A percentile compares a stretch with the other conserved stretches of the same genome.
phyloP scores from a whole-genome alignment of 2,329 filamentous ascomycete species.

The Fusarium nygamai region DNA sequence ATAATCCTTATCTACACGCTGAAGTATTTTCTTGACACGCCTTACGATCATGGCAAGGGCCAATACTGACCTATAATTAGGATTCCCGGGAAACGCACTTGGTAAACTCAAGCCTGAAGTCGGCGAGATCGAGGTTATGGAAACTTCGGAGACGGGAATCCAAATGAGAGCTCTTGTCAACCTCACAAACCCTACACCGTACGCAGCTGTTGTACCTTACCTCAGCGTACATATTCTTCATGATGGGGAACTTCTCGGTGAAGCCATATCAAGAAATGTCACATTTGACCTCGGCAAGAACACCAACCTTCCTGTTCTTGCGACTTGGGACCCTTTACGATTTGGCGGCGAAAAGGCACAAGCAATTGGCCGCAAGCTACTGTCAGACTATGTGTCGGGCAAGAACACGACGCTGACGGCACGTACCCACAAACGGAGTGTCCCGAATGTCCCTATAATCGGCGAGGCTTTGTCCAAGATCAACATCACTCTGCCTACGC shows the following conservation, averaged over 20 bases:
- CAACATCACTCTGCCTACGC: conserved; percentile 76
- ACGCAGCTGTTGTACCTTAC: conserved; percentile 84
- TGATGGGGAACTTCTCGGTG: conserved; percentile 79
- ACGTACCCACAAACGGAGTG: conserved; percentile 73
- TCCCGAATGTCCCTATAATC: conserved; percentile 78
- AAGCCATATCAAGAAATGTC: conserved; percentile 74
- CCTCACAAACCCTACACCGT: conserved; percentile 89
- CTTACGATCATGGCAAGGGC: conserved; percentile 31
- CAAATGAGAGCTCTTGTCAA: conserved; percentile 78
- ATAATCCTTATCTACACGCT: conserved; percentile 36
- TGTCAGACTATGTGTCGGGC: conserved; percentile 89
- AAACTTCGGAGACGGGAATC: conserved; percentile 77
- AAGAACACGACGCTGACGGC: conserved; percentile 84
- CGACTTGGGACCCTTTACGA: conserved; percentile 76
- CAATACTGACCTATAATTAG: conserved; percentile 57
- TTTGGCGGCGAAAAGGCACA: conserved; percentile 70
- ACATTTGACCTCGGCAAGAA: conserved; percentile 76
- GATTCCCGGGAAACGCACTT: conserved; percentile 65
- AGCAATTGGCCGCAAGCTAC: conserved; percentile 72
- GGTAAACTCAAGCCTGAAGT: conserved; percentile 68
- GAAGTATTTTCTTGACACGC: conserved; percentile 46
- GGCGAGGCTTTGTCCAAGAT: conserved; percentile 78
- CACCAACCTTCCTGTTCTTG: conserved; percentile 71
- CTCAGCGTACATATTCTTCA: conserved; percentile 79
- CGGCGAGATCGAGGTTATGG: conserved; percentile 75